phyloP scores from a whole-genome alignment of 2,329 filamentous ascomycete species.

The Celoporthe dispersa region DNA sequence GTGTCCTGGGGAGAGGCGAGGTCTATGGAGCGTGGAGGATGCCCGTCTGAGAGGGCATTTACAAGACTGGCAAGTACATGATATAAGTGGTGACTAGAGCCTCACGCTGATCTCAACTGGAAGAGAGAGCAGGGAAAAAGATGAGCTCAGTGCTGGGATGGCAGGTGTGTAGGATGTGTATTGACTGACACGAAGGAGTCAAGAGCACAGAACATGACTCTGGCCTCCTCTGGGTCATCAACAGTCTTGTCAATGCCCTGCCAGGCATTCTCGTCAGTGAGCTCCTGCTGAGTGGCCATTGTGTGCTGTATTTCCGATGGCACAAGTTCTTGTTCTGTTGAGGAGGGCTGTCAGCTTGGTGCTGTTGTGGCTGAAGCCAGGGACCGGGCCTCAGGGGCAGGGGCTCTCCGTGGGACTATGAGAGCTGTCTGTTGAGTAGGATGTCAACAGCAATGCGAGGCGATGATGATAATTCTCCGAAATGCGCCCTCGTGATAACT shows the following conservation, averaged over 20 bases:
- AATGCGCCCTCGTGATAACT: neutral
- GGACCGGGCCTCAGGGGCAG: neutral
- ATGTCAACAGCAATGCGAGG: neutral
- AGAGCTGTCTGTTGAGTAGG: neutral
- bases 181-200: conserved; percentile 84
- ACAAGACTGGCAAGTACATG: neutral
- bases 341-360: neutral
- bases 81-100: neutral
- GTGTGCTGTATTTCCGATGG: neutral
- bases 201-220: conserved; percentile 78
- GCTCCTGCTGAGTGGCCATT: conserved; percentile 8
- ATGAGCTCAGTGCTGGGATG: neutral
- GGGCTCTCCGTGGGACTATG: neutral
- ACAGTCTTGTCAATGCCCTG: conserved; percentile 66
- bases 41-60: neutral
- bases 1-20: neutral
- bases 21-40: neutral
- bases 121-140: too few relatives aligned
- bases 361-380: neutral
- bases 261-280: conserved; percentile 53
- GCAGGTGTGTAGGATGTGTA: conserved; percentile 17
- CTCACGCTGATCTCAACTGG: neutral
- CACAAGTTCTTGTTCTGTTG: neutral
- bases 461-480: neutral
- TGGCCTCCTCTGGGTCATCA: conserved; percentile 77